These are phyloP conservation scores for Euphorbia pulcherrima DNA, from an alignment of 345 rosid species.

Conservation along the genomic window DNA sequence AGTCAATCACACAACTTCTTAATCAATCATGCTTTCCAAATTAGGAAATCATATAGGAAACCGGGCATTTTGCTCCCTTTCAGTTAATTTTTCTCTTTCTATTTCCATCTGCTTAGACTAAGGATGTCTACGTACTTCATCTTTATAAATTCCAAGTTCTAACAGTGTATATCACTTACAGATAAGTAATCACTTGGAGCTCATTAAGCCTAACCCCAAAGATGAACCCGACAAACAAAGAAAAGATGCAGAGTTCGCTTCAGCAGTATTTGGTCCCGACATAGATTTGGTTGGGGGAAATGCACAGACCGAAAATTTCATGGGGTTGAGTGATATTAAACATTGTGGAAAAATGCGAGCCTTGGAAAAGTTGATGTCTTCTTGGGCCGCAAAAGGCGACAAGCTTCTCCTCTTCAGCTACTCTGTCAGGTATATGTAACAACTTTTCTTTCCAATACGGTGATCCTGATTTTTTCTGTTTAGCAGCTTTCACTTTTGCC, in stretches of 20 bases:
- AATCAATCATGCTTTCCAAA: no score
- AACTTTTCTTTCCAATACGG: background rate
- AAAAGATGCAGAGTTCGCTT: conserved; percentile 83
- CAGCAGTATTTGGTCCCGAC: conserved; percentile 77
- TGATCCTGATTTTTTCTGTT: background rate
- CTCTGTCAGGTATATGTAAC: conserved; percentile 66
- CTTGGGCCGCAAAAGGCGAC: conserved; percentile 84
- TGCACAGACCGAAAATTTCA: conserved; percentile 65
- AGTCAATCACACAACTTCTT: no score
- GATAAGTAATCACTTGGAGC: conserved; percentile 96
- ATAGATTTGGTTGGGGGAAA: conserved; percentile 74
- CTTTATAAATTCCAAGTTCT: conserved; percentile 7
- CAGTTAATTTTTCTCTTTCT: background rate
- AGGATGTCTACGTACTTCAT: background rate
- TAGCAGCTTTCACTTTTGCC: background rate
- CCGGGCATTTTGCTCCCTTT: no score
- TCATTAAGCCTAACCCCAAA: conserved; percentile 84
- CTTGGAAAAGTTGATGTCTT: conserved; percentile 68
- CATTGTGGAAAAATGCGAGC: conserved; percentile 95
- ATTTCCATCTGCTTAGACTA: background rate
- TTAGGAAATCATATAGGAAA: no score
- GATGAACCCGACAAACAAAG: conserved; percentile 83
- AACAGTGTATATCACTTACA: conserved; percentile 29
- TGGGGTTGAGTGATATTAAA: conserved; percentile 73
- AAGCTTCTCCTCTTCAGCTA: conserved; percentile 92